Percentiles rank a stretch among this genome's conserved stretches.
These are phyloP conservation scores for Bipolaris cookei DNA, from an alignment of 2,329 filamentous ascomycete species.

Conservation along the genomic window DNA sequence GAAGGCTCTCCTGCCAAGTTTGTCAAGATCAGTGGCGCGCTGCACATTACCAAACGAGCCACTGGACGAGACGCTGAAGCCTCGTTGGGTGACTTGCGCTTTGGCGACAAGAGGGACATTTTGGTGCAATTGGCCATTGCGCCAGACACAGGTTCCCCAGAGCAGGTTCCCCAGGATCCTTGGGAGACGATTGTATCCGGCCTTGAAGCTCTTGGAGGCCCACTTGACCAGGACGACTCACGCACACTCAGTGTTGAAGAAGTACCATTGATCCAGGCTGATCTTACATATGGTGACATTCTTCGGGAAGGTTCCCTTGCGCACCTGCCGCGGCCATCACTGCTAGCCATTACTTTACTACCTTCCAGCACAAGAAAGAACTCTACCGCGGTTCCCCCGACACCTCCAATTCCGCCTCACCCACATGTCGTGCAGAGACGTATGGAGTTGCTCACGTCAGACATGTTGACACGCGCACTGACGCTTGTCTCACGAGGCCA, in stretches of 20 bases:
- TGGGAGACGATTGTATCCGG: slow-evolving; percentile 98
- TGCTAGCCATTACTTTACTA: slow-evolving; percentile 95
- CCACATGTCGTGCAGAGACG: slow-evolving; percentile 93
- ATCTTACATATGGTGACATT: slow-evolving; percentile 91
- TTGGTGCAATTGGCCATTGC: slow-evolving; percentile 86
- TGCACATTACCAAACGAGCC: slow-evolving; percentile 95
- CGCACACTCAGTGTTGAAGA: slow-evolving; percentile 88
- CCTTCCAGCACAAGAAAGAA: slow-evolving; percentile 71
- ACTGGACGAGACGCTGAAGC: slow-evolving; percentile 95
- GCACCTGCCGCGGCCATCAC: slow-evolving; percentile 85
- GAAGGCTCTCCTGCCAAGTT: slow-evolving; percentile 98
- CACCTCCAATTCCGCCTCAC: slow-evolving; percentile 86
- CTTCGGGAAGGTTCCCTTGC: slow-evolving; percentile 84
- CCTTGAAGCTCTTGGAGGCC: slow-evolving; percentile 87
- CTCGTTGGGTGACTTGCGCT: slow-evolving; percentile 86
- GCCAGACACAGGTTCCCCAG: slow-evolving; percentile 81
- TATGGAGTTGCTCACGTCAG: slow-evolving; percentile 96
- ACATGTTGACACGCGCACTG: slow-evolving; percentile 93
- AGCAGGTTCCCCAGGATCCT: slow-evolving; percentile 87
- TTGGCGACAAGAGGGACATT: slow-evolving; percentile 82
- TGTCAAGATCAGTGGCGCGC: slow-evolving; percentile 94
- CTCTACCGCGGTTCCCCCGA: slow-evolving; percentile 57
- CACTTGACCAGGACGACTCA: slow-evolving; percentile 84
- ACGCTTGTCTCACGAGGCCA: slow-evolving; percentile 90
- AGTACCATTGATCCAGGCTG: slow-evolving; percentile 91